Evolutionary conservation across 1,139 yeast species (phyloP).

Genomic region (Chernovozyma aurita): DNA sequence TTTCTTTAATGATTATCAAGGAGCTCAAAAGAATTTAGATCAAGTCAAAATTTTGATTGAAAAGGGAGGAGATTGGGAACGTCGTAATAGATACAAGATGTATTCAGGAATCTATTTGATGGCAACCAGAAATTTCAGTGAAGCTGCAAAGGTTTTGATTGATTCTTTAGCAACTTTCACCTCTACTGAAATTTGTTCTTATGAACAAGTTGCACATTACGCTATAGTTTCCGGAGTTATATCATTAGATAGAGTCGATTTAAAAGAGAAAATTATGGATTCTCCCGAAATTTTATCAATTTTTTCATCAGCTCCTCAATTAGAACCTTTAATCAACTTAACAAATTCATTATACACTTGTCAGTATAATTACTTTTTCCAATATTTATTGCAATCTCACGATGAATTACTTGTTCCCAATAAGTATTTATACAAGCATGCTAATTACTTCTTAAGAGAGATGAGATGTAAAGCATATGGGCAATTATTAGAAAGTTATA

Average conservation of each 20-base stretch:
- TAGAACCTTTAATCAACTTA: conserved; percentile 79
- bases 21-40: conserved; percentile 70
- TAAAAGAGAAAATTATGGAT: conserved; percentile 81
- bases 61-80: conserved; percentile 99
- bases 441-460: conserved; percentile 82
- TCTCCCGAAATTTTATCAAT: conserved; percentile 90
- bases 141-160: conserved; percentile 76
- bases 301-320: conserved; percentile 62
- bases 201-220: conserved; percentile 85
- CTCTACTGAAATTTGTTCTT: conserved; percentile 85
- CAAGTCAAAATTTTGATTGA: conserved; percentile 74
- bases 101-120: conserved; percentile 80
- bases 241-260: conserved; percentile 75
- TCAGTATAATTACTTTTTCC: conserved; percentile 79
- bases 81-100: conserved; percentile 91
- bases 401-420: conserved; percentile 69
- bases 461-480: conserved; percentile 94
- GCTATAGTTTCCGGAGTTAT: conserved; percentile 85
- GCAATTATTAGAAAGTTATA: conserved; percentile 90
- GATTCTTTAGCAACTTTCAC: conserved; percentile 95
- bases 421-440: conserved; percentile 74
- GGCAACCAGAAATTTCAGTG: conserved; percentile 81
- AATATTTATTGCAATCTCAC: conserved; percentile 72
- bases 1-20: conserved; percentile 73
- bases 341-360: conserved; percentile 87